Base-by-base conservation (phyloP, 257 asterid species). In the Nicotiana undulata region DNA sequence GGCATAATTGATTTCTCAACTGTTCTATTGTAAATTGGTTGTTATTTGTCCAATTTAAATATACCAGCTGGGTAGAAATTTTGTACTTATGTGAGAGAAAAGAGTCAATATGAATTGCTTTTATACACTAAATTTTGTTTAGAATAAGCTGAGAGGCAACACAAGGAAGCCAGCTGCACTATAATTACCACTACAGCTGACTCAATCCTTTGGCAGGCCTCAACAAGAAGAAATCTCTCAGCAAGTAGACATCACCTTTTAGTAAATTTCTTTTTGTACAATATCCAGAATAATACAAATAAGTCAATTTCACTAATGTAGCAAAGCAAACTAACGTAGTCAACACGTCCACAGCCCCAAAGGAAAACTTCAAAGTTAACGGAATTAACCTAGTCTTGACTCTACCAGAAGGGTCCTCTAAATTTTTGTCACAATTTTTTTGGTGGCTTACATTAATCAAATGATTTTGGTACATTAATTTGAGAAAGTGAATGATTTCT, bases 401-500 rank as follows among this genome's bases (percentile, higher is more conserved):
- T 44, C 77, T 72, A 12, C 24, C 40, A 22, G 77, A 72, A 22
- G 37, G 77, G 22, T 72, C 34, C 2, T 31, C 15, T 44, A 46
- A 44, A 13, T 13, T 12, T 44, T 72, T 72, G 77, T 72, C 60
- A 31, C 22, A 13, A 24, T 24, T 22, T 20, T 70, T 70, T 20
- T 72, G 58, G 77, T 40, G 9, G 58, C 56, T 40, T 12, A 68
- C 34, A 46, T 63, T 24, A 63, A 24, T 26, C 37, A 63, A 63
- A 63, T 12, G 68, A 26, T 51, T 40, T 79, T 79, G 75, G 10
- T 60, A 79, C 53, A 63, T 9, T 63, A 40, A 32, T 59, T 66
- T 79, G 59, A n/a, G 17, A 37, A 83, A 82, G 55, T 63, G 44
- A 28, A 66, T 34, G 60, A 81, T 11, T 79, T 37, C 58, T 58